A percentile compares a stretch with the other conserved stretches of the same genome.
phyloP scores from a whole-genome alignment of 257 asterid genomes.

The Cynanchum wilfordii region DNA sequence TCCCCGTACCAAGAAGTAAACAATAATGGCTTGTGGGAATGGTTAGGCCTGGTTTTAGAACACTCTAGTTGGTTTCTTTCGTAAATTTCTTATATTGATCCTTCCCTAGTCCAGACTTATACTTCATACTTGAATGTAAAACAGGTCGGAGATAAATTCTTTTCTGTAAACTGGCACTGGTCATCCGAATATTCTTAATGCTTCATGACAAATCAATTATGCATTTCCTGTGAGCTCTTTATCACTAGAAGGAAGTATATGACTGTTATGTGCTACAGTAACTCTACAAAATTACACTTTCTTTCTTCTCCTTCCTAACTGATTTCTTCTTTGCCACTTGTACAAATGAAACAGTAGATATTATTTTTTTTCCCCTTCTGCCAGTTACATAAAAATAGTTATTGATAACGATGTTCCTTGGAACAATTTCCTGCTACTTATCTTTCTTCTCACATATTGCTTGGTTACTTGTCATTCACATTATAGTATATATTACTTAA shows the following conservation, averaged over 20 bases:
- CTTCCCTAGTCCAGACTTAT: not conserved
- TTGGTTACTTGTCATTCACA: not conserved
- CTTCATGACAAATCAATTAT: not conserved
- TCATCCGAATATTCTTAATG: not conserved
- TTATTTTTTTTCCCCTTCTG: conserved; percentile 6
- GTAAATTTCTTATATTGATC: not conserved
- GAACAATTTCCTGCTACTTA: not conserved
- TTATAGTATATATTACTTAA: conserved; percentile 2
- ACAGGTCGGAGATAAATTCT: not conserved
- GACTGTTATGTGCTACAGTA: no score
- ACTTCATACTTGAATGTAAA: not conserved
- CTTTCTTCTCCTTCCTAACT: no score
- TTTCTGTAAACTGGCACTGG: not conserved
- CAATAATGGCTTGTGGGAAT: not conserved
- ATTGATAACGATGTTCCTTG: not conserved
- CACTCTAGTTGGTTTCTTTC: not conserved
- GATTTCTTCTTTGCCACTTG: no score
- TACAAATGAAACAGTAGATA: not conserved
- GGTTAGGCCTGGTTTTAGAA: not conserved
- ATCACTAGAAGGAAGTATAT: not conserved
- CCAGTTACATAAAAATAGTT: not conserved
- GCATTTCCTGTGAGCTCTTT: not conserved
- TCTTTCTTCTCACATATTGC: not conserved
- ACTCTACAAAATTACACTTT: no score
- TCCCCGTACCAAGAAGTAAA: not conserved